Base-by-base conservation (phyloP, 805 yeast species). In the Lipomyces oligophaga region DNA sequence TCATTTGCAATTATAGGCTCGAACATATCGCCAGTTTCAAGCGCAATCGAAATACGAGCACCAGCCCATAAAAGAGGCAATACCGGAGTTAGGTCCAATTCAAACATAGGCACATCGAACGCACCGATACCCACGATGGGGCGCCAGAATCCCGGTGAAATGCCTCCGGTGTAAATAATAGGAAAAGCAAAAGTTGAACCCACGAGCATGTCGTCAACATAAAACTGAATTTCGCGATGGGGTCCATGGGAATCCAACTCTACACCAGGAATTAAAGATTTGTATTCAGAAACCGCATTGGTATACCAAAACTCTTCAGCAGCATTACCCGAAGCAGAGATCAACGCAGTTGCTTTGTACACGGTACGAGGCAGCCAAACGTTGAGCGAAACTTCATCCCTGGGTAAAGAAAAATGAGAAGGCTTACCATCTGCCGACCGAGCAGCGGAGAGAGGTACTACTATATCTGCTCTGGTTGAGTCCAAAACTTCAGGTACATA, bases 1-100 rank as follows among this genome's bases (percentile, higher is more conserved):
- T 51, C 54, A 11, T 35, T 31, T 7, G 38, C 54, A 24, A 49
- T 44, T 13, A 26, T 32, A 21, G 42, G 39, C 35, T 51, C 49
- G 13, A 21, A 19, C 85, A 96, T 71, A 87, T 97, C 43, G 95
- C 96, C 41, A 87, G 97, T 1, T 95, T 87, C 25, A 96, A 90
- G 69, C 96, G 73, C 77, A 38, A 85, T 66, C 39, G 67, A 69
- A 4, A 75, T 39, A n/a, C 64, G 63, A 27, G 66, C 60, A 13
- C 69, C 65, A n/a, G 65, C 50, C 88, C 89, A 83, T 25, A 86
- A 62, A n/a, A 67, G 62, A 2, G 95, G 93, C 48, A 86, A 65
- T 52, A 80, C 71, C 0, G 84, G 78, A 8, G 90, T 76, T 38
- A 87, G 58, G 54, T 87, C 95, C 37, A 87, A 62, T 46, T 79